Evolutionary conservation across 2,329 filamentous ascomycete genomes (phyloP).

Genomic region (Didymella keratinophila): DNA sequence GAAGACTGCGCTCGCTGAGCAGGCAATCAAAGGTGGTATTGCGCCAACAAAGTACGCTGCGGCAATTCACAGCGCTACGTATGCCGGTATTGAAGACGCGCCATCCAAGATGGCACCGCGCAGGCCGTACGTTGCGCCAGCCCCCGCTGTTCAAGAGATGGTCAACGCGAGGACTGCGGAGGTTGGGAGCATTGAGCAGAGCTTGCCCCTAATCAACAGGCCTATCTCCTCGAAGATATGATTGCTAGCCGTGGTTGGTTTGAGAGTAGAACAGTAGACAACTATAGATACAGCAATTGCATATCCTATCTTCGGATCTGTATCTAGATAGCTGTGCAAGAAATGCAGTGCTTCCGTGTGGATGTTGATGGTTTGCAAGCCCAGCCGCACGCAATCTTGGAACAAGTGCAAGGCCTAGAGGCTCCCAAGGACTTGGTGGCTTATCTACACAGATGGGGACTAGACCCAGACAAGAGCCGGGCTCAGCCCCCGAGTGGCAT

Average conservation of each 20-base stretch:
- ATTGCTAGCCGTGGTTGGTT: not conserved
- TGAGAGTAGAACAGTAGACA: not conserved
- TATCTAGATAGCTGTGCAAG: not conserved
- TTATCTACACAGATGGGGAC: not conserved
- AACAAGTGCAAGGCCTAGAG: not conserved
- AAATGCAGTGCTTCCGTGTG: not conserved
- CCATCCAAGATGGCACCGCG: not conserved
- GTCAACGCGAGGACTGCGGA: not conserved
- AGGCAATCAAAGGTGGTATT: slow-evolving; percentile 64
- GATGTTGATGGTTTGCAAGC: not conserved
- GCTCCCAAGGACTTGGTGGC: not conserved
- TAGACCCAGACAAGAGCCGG: not conserved
- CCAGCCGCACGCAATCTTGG: too few relatives aligned
- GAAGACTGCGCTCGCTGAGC: slow-evolving; percentile 69
- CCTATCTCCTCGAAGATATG: not conserved
- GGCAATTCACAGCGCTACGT: not conserved
- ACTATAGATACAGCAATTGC: not conserved
- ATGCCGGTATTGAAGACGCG: not conserved
- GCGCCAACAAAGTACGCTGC: not conserved
- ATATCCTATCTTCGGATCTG: not conserved
- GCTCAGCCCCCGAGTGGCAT: slow-evolving; percentile 53
- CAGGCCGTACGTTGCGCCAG: not conserved
- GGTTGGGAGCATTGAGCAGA: not conserved
- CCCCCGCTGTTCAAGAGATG: not conserved
- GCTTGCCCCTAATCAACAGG: not conserved